phyloP scores from a whole-genome alignment of 78 protist species.

The Acrasis kona region DNA sequence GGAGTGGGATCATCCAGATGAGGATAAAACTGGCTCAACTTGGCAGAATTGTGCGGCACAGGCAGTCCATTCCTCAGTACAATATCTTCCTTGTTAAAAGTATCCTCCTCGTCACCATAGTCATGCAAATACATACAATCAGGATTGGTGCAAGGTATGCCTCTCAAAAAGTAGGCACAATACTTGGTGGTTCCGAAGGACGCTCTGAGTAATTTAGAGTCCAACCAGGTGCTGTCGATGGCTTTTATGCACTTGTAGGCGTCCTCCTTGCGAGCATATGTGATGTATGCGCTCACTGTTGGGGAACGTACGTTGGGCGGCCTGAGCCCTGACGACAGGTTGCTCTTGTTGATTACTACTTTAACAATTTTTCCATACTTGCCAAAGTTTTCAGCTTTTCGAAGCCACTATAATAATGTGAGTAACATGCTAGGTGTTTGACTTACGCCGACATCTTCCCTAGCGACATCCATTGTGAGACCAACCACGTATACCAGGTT shows the following conservation, averaged over 20 bases:
- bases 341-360: conserved; percentile 64
- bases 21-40: not conserved
- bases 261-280: conserved; percentile 56
- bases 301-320: conserved; percentile 42
- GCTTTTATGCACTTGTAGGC: conserved; percentile 54
- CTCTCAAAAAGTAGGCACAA: conserved; percentile 72
- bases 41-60: not conserved
- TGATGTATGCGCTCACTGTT: conserved; percentile 57
- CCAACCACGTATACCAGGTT: conserved; percentile 87
- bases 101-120: conserved; percentile 58
- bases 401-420: not conserved
- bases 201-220: conserved; percentile 56
- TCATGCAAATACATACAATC: conserved; percentile 94
- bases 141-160: conserved; percentile 70
- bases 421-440: too few species aligned
- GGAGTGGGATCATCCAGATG: not conserved
- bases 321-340: conserved; percentile 13
- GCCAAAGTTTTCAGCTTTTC: conserved; percentile 73
- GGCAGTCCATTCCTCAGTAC: not conserved
- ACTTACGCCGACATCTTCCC: conserved; percentile 55
- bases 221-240: conserved; percentile 54
- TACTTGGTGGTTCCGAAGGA: conserved; percentile 92
- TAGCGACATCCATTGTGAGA: conserved; percentile 59
- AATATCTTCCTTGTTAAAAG: conserved; percentile 71
- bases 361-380: conserved; percentile 80